These are phyloP conservation scores for Penicillium odoratum DNA, from an alignment of 495 filamentous ascomycete genomes.

Conservation along the genomic window DNA sequence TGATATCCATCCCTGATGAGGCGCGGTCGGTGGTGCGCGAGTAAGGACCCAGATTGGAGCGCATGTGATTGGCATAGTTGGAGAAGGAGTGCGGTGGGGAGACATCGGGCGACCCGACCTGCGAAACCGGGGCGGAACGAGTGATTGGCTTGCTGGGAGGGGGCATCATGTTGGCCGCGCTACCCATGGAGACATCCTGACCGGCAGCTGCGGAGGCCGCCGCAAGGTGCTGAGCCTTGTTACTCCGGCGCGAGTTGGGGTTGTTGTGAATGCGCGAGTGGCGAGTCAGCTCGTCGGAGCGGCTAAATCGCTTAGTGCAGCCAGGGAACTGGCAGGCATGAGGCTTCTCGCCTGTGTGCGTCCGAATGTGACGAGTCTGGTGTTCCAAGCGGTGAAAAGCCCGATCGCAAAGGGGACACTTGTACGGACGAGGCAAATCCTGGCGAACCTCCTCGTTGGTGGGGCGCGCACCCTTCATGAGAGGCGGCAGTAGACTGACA, in stretches of 20 bases:
- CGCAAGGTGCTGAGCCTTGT: conserved; percentile 74
- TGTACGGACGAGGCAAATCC: conserved; percentile 95
- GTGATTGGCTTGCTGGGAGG: conserved; percentile 71
- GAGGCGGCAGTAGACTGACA: conserved; percentile 64
- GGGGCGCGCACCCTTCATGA: conserved; percentile 66
- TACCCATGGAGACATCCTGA: conserved; percentile 53
- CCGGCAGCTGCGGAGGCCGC: conserved; percentile 53
- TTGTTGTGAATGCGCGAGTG: conserved; percentile 99
- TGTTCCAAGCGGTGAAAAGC: conserved; percentile 98
- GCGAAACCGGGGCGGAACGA: conserved; percentile 85
- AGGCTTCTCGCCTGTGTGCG: conserved; percentile 97
- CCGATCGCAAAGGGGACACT: conserved; percentile 97
- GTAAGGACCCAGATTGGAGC: conserved; percentile 64
- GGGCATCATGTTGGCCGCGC: conserved; percentile 65
- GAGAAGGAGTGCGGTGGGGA: conserved; percentile 91
- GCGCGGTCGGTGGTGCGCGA: conserved; percentile 51
- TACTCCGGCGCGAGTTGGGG: conserved; percentile 91
- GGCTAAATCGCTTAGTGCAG: conserved; percentile 96
- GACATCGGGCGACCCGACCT: conserved; percentile 89
- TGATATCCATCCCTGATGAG: conserved; percentile 71
- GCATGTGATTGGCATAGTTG: conserved; percentile 66
- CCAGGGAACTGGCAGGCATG: conserved; percentile 92
- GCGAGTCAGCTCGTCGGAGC: conserved; percentile 93
- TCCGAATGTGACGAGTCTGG: conserved; percentile 95
- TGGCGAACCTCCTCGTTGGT: conserved; percentile 57